Evolutionary conservation across 805 yeast genomes (phyloP).

Genomic region (Candida loeiensis): DNA sequence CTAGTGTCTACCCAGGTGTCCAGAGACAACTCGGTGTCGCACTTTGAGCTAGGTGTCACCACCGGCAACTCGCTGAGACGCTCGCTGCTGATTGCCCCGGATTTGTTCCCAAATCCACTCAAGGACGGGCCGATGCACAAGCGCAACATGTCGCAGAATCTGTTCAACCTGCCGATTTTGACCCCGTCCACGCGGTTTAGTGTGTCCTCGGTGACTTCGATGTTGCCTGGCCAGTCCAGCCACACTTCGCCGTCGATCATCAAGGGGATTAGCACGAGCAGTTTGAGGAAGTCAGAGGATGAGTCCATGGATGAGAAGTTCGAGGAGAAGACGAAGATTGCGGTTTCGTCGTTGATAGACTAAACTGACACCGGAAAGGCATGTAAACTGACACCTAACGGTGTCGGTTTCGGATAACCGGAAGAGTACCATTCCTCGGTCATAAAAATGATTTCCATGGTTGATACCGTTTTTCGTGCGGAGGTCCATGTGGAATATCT

Average conservation of each 20-base stretch:
- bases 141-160: slow-evolving; percentile 28
- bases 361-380: slow-evolving; percentile 6
- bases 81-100: slow-evolving; percentile 40
- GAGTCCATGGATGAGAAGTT: slow-evolving; percentile 7
- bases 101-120: slow-evolving; percentile 39
- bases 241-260: slow-evolving; percentile 12
- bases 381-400: too few relatives aligned
- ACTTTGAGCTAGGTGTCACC: slow-evolving; percentile 21
- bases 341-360: slow-evolving; percentile 33
- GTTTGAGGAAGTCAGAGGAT: slow-evolving; percentile 5
- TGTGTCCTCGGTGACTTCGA: slow-evolving; percentile 17
- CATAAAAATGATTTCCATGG: too few relatives aligned
- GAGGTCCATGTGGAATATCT: too few relatives aligned
- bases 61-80: slow-evolving; percentile 32
- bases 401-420: too few relatives aligned
- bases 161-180: slow-evolving; percentile 27
- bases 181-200: slow-evolving; percentile 24
- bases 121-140: slow-evolving; percentile 19
- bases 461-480: too few relatives aligned
- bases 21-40: slow-evolving; percentile 40
- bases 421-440: too few relatives aligned
- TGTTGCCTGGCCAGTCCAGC: slow-evolving; percentile 6
- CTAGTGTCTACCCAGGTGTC: slow-evolving; percentile 30
- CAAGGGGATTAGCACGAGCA: slow-evolving; percentile 9
- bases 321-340: slow-evolving; percentile 24